Conservation (phyloP, 192 early-diverging fungal species). For the Pilobolus umbonatus region DNA sequence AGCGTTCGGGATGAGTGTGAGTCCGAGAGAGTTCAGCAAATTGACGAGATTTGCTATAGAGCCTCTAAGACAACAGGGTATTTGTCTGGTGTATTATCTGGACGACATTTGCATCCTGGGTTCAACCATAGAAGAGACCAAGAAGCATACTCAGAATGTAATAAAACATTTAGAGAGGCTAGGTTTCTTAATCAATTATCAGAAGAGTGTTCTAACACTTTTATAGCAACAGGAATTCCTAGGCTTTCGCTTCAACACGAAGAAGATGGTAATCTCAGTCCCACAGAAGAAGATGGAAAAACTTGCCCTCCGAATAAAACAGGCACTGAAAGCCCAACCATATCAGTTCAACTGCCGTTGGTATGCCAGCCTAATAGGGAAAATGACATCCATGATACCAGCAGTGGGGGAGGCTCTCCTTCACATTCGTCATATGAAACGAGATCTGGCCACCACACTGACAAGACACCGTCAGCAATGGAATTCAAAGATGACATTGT, state of each 20-base stretch:
- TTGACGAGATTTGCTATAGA: not conserved
- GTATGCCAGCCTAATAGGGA: not conserved
- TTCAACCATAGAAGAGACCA: not conserved
- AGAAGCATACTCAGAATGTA: not conserved
- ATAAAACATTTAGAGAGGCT: not conserved
- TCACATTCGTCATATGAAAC: constrained; percentile 1
- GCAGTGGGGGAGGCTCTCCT: constrained; percentile 4
- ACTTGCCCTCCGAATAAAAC: not conserved
- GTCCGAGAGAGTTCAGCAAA: constrained; percentile 5
- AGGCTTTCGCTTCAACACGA: not conserved
- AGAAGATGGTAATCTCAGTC: not conserved
- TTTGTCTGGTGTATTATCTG: constrained; percentile 8
- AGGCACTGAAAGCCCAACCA: not conserved
- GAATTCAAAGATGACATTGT: not conserved
- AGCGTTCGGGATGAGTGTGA: constrained; percentile 8
- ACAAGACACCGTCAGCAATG: not conserved
- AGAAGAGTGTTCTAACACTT: not conserved
- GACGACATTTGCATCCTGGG: constrained; percentile 4
- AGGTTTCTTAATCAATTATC: not conserved
- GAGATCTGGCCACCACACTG: not conserved
- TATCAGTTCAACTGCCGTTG: not conserved
- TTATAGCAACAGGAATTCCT: not conserved
- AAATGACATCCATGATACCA: not conserved
- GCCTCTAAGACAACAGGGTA: not conserved
- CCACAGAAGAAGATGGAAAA: not conserved